Evolutionary conservation across 345 rosid genomes (phyloP).

Genomic region (Diplotaxis tenuifolia): DNA sequence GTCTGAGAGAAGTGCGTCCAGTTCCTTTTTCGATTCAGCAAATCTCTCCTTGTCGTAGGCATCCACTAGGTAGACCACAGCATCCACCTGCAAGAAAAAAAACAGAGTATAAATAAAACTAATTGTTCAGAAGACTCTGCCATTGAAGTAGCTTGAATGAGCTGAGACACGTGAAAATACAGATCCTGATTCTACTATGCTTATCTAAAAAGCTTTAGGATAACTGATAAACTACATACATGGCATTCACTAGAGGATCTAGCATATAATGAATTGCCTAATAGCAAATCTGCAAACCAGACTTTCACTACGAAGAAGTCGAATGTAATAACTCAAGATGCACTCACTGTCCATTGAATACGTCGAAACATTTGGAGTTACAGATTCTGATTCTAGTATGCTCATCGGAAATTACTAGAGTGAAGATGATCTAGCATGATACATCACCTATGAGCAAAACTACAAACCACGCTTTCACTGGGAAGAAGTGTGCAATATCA

Average conservation of each 20-base stretch:
- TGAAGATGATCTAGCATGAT: neutral
- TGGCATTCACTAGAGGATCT: neutral
- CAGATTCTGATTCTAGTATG: neutral
- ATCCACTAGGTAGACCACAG: constrained; percentile 78
- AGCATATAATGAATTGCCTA: neutral
- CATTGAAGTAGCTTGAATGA: neutral
- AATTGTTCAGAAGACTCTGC: neutral
- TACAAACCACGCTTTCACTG: neutral
- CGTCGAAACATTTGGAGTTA: neutral
- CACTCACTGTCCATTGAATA: too few species aligned
- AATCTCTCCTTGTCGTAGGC: constrained; percentile 83
- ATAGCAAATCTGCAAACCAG: too few species aligned
- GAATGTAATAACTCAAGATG: too few species aligned
- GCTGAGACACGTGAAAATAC: neutral
- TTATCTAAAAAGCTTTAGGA: neutral
- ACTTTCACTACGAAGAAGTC: too few species aligned
- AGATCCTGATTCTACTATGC: neutral
- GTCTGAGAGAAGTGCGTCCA: constrained; percentile 83
- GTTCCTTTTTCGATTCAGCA: constrained; percentile 78
- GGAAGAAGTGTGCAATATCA: neutral
- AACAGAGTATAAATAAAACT: neutral
- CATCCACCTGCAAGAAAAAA: constrained; percentile 55
- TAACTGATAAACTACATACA: neutral
- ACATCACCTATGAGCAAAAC: neutral
- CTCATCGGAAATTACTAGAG: neutral